Evolutionary conservation across 2,329 filamentous ascomycete genomes (phyloP).

Genomic region (Pseudopithomyces chartarum): DNA sequence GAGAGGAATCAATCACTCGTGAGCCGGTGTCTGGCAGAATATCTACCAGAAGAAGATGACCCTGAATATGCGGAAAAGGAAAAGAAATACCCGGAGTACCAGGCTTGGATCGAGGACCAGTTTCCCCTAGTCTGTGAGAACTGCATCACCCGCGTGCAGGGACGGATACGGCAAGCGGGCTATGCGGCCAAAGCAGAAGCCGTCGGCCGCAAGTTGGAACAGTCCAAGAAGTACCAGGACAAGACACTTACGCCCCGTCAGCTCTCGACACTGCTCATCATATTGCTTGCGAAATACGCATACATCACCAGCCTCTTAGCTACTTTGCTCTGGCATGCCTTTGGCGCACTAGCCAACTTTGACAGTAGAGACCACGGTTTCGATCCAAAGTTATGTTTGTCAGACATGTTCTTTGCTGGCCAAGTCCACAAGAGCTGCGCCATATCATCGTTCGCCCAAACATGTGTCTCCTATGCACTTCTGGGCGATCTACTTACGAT

Average conservation of each 20-base stretch:
- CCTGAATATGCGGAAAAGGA: slow-evolving; percentile 73
- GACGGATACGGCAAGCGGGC: slow-evolving; percentile 70
- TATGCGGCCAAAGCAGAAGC: slow-evolving; percentile 87
- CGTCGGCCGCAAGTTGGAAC: slow-evolving; percentile 74
- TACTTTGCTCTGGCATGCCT: slow-evolving; percentile 43
- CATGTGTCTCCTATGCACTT: slow-evolving; percentile 45
- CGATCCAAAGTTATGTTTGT: slow-evolving; percentile 25
- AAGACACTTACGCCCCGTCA: slow-evolving; percentile 41
- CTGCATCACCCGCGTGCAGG: slow-evolving; percentile 76
- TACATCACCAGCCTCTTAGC: slow-evolving; percentile 47
- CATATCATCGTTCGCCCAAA: slow-evolving; percentile 21
- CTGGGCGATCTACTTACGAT: slow-evolving; percentile 57
- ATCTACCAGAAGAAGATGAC: slow-evolving; percentile 69
- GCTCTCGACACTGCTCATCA: slow-evolving; percentile 50
- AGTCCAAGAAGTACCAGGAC: slow-evolving; percentile 42
- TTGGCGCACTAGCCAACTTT: slow-evolving; percentile 27
- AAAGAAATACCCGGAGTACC: slow-evolving; percentile 71
- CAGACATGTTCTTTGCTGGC: slow-evolving; percentile 22
- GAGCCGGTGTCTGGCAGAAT: slow-evolving; percentile 76
- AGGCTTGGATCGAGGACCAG: slow-evolving; percentile 73
- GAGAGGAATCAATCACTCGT: slow-evolving; percentile 88
- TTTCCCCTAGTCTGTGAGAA: slow-evolving; percentile 88
- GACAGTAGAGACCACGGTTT: slow-evolving; percentile 8
- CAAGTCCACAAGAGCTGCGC: slow-evolving; percentile 35
- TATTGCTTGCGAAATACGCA: slow-evolving; percentile 50